Evolutionary conservation across 2,329 filamentous ascomycete species (phyloP).

Genomic region (Epichloe scottii): DNA sequence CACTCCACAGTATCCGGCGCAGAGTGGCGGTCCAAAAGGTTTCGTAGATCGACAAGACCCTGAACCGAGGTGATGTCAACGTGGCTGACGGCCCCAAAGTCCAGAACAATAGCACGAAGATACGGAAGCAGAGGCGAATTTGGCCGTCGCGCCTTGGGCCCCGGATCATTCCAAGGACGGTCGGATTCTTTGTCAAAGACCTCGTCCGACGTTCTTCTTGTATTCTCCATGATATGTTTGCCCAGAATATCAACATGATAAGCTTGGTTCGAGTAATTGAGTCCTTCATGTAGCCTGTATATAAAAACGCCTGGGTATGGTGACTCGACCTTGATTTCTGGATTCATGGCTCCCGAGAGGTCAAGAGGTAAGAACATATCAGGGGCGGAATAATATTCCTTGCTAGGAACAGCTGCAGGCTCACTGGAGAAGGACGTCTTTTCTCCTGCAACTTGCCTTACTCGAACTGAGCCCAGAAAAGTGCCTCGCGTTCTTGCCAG

Average conservation of each 20-base stretch:
- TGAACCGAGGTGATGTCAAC: slow-evolving; percentile 47
- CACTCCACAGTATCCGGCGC: slow-evolving; percentile 34
- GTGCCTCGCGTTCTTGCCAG: slow-evolving; percentile 33
- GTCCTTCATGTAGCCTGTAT: slow-evolving; percentile 38
- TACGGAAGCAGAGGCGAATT: slow-evolving; percentile 26
- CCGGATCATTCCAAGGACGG: slow-evolving; percentile 44
- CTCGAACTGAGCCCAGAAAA: slow-evolving; percentile 29
- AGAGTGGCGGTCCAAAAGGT: slow-evolving; percentile 40
- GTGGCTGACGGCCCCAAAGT: slow-evolving; percentile 44
- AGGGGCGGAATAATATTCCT: slow-evolving; percentile 8
- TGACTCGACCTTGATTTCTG: slow-evolving; percentile 26
- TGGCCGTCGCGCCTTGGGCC: slow-evolving; percentile 18
- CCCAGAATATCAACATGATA: slow-evolving; percentile 32
- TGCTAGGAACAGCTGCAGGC: neutral
- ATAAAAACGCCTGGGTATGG: slow-evolving; percentile 38
- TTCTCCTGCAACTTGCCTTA: slow-evolving; percentile 8
- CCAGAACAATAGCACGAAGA: slow-evolving; percentile 42
- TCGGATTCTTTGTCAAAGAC: slow-evolving; percentile 25
- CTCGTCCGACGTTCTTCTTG: slow-evolving; percentile 26
- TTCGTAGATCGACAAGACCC: slow-evolving; percentile 41
- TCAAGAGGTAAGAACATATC: slow-evolving; percentile 30
- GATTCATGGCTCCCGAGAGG: slow-evolving; percentile 32
- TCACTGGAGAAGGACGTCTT: neutral
- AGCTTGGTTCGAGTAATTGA: slow-evolving; percentile 40
- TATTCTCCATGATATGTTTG: slow-evolving; percentile 27